phyloP scores from a whole-genome alignment of 73 alveolate species.

The Tetrahymena elliotti region DNA sequence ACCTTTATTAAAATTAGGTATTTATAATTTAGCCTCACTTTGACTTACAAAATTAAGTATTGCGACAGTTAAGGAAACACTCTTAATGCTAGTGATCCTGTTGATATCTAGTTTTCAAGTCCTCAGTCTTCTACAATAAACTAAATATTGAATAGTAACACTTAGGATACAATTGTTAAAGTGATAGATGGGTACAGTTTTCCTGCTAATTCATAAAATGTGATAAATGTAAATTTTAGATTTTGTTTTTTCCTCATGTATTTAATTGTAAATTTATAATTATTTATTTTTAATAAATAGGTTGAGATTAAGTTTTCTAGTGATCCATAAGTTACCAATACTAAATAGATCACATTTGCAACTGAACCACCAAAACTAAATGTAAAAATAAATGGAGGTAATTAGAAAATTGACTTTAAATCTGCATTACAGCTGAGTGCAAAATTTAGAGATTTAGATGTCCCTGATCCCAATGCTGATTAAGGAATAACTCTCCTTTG shows the following conservation, averaged over 20 bases:
- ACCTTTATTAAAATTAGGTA: not conserved
- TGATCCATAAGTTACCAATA: not conserved
- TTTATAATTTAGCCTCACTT: not conserved
- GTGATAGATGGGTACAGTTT: not conserved
- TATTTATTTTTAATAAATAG: not conserved
- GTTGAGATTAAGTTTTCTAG: not conserved
- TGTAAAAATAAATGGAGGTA: not conserved
- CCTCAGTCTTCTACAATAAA: not conserved
- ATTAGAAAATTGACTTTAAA: not conserved
- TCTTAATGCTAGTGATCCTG: not conserved
- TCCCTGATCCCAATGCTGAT: not conserved
- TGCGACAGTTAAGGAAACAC: not conserved
- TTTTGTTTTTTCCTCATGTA: not conserved
- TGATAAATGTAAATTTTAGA: not conserved
- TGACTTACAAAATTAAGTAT: not conserved
- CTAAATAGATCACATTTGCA: not conserved
- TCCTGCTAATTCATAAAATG: not conserved
- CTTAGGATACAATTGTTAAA: not conserved
- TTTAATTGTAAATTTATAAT: not conserved
- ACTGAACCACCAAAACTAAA: not conserved
- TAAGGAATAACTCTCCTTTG: not conserved
- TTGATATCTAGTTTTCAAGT: not conserved
- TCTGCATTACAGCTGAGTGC: not conserved
- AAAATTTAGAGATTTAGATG: not conserved
- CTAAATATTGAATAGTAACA: not conserved